These are phyloP conservation scores for Blepharisma japonicum DNA, from an alignment of 73 alveolate genomes.

Conservation along the genomic window DNA sequence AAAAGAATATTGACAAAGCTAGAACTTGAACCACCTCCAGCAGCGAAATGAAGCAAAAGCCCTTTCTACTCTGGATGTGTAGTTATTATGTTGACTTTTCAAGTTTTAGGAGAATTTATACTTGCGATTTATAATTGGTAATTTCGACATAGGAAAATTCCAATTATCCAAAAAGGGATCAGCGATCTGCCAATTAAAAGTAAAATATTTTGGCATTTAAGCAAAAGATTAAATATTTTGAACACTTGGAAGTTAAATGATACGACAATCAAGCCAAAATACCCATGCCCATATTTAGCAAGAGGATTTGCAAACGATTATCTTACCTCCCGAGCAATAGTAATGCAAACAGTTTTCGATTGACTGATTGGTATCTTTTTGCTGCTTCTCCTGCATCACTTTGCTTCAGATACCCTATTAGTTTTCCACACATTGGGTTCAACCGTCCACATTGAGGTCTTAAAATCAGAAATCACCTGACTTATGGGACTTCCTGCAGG, in stretches of 20 bases:
- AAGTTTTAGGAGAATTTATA: conserved; percentile 27
- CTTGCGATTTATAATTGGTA: background rate
- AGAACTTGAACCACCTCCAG: background rate
- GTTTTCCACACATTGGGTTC: conserved; percentile 61
- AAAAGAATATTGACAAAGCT: background rate
- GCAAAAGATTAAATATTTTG: conserved; percentile 10
- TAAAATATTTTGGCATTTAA: conserved; percentile 30
- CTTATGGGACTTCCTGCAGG: conserved; percentile 85
- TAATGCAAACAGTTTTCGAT: conserved; percentile 49
- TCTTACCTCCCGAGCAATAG: conserved; percentile 38
- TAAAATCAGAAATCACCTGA: conserved; percentile 65
- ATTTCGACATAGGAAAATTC: background rate
- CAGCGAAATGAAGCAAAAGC: background rate
- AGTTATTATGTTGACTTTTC: background rate
- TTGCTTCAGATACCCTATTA: conserved; percentile 44
- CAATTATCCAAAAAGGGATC: conserved; percentile 31
- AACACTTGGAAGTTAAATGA: conserved; percentile 32
- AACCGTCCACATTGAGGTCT: conserved; percentile 70
- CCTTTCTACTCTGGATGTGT: no score
- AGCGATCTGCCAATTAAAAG: conserved; percentile 28
- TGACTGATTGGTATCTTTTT: conserved; percentile 50
- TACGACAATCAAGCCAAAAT: conserved; percentile 20
- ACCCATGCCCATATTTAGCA: conserved; percentile 28
- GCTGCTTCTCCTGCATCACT: conserved; percentile 37
- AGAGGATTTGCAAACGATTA: conserved; percentile 11